Evolutionary conservation across 306 rosid species (phyloP), one percentile per base, ranked within the genome.

Genomic region (Begonia masoniana): DNA sequence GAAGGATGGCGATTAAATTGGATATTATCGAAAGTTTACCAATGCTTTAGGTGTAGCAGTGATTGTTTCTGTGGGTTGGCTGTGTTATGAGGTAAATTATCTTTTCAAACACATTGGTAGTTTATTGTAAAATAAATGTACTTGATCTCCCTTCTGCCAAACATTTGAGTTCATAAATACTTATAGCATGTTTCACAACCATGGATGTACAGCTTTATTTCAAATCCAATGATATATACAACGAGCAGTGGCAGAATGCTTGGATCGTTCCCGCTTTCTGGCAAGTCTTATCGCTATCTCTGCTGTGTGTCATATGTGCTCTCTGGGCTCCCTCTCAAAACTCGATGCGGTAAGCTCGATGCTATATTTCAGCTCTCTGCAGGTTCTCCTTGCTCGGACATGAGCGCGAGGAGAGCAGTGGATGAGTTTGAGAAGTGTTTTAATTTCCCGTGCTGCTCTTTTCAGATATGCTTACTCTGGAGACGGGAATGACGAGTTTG

Each of bases 251-350:
- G 96, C 92, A 75, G 58, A 79, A 79, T 61, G 96, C 96, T 3
- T 88, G 95, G 96, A 77, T 88, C 70, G 67, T 88, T 77, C 95
- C 96, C 36, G 96, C 95, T 68, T 88, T 88, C 56, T 88, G 96
- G 96, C 96, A 88, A 79, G 80, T 84, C 71, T 68, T 88, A 45
- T 84, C 95, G 10, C 81, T 79, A 74, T 82, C 96, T 52, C 95
- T 88, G 19, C 66, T 88, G 10, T 75, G 77, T 63, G 82, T 88
- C 62, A 79, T 88, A 41, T 84, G 96, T 55, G 81, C 66, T 67
- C 88, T 88, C 26, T 88, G 96, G 96, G 95, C 96, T 48, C 96
- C 96, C 52, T 88, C 96, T 41, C 94, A 83, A 79, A 86, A 64
- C 68, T 87, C 99, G 57, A 79, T 77, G 58, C 64, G 99, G 99